A percentile compares a stretch with the other conserved stretches of the same genome.
Evolutionary conservation across 768 basidiomycete genomes (phyloP).

Genomic region (Suillus tomentosus): DNA sequence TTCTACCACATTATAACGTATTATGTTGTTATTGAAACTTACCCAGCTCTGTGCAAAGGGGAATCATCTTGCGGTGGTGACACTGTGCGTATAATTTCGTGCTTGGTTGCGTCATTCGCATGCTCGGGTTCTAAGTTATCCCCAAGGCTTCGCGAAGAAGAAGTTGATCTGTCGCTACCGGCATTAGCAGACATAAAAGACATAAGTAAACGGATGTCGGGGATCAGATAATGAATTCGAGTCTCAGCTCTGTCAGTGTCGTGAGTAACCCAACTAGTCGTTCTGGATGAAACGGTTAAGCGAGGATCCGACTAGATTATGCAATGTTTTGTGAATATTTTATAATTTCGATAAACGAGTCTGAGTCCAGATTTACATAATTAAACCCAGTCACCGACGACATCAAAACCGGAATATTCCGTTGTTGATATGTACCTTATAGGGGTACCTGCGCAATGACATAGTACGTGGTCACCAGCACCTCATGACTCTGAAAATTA

Average conservation of each 20-base stretch:
- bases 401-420: no score
- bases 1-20: slow-evolving; percentile 8
- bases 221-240: not conserved
- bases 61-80: slow-evolving; percentile 39
- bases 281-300: not conserved
- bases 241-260: no score
- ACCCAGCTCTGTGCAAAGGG: slow-evolving; percentile 58
- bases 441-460: no score
- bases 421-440: no score
- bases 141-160: not conserved
- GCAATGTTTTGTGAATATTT: no score
- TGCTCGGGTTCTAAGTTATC: not conserved
- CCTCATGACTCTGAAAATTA: no score
- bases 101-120: slow-evolving; percentile 10
- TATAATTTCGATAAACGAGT: no score
- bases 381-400: no score
- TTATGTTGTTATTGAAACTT: slow-evolving; percentile 28
- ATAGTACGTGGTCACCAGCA: no score
- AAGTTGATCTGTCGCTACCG: not conserved
- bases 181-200: not conserved
- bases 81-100: slow-evolving; percentile 15
- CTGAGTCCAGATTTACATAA: no score
- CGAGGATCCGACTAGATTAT: no score
- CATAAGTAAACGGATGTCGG: not conserved
- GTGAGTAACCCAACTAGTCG: no score